Evolutionary conservation across 1,139 yeast species (phyloP).

Genomic region (Taphrina flavorubra): DNA sequence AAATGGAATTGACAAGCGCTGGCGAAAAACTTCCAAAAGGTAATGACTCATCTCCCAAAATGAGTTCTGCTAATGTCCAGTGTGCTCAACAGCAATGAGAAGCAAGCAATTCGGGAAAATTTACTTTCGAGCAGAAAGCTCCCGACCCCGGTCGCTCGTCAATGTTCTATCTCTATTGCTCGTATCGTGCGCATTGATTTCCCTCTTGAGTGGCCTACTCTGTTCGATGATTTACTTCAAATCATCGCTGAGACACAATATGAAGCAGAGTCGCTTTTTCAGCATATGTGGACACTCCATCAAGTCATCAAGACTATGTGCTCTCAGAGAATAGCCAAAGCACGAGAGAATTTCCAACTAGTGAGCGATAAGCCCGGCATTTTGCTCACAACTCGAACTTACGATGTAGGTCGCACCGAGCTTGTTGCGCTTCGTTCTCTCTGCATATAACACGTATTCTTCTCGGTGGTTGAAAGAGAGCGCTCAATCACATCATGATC

Average conservation of each 20-base stretch:
- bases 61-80: slow-evolving; percentile 44
- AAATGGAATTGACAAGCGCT: slow-evolving; percentile 80
- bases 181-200: slow-evolving; percentile 81
- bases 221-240: slow-evolving; percentile 62
- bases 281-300: slow-evolving; percentile 69
- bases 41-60: slow-evolving; percentile 33
- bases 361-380: slow-evolving; percentile 51
- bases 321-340: slow-evolving; percentile 78
- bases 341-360: slow-evolving; percentile 76
- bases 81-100: slow-evolving; percentile 63
- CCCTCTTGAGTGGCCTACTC: slow-evolving; percentile 82
- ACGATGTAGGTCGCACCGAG: slow-evolving; percentile 14
- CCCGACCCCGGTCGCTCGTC: slow-evolving; percentile 72
- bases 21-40: slow-evolving; percentile 70
- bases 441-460: slow-evolving; percentile 11
- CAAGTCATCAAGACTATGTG: slow-evolving; percentile 77
- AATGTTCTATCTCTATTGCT: slow-evolving; percentile 82
- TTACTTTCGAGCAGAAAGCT: slow-evolving; percentile 60
- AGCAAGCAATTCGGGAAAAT: slow-evolving; percentile 61
- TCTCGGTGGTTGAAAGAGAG: slow-evolving; percentile 51
- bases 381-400: not conserved
- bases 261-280: slow-evolving; percentile 63
- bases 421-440: not conserved
- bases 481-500: not conserved
- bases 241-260: slow-evolving; percentile 2